These are phyloP conservation scores for Thielaviopsis punctulata DNA, from an alignment of 2,329 filamentous ascomycete genomes.

Conservation along the genomic window DNA sequence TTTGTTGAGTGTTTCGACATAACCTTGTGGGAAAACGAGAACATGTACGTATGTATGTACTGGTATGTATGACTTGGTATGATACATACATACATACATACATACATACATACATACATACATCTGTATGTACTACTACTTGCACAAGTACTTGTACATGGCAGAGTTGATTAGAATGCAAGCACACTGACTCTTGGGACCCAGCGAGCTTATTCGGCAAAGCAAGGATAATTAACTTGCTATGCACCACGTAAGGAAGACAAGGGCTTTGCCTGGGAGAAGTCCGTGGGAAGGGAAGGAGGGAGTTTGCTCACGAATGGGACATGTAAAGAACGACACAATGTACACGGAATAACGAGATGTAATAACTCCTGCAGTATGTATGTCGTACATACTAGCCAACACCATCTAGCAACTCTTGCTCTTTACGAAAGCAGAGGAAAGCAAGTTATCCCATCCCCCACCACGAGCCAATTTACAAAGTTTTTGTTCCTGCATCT, in stretches of 20 bases:
- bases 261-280: background rate
- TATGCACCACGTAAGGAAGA: background rate
- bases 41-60: slow-evolving; percentile 1
- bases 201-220: too few species aligned
- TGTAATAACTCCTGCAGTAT: too few species aligned
- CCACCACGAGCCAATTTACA: background rate
- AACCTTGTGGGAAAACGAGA: slow-evolving; percentile 4
- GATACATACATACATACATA: background rate
- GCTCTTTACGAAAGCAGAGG: background rate
- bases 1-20: background rate
- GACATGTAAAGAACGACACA: too few species aligned
- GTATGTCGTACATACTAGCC: too few species aligned
- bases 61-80: background rate
- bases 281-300: background rate
- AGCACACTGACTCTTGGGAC: too few species aligned
- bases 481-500: background rate
- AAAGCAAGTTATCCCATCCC: background rate
- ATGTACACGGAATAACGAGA: too few species aligned
- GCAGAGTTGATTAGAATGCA: too few species aligned
- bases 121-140: too few species aligned
- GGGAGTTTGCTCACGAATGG: too few species aligned
- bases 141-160: too few species aligned
- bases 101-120: background rate
- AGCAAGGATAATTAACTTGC: background rate
- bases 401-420: too few species aligned